Evolutionary conservation across 2,329 filamentous ascomycete genomes (phyloP).

Genomic region (Apiospora malaysiana): DNA sequence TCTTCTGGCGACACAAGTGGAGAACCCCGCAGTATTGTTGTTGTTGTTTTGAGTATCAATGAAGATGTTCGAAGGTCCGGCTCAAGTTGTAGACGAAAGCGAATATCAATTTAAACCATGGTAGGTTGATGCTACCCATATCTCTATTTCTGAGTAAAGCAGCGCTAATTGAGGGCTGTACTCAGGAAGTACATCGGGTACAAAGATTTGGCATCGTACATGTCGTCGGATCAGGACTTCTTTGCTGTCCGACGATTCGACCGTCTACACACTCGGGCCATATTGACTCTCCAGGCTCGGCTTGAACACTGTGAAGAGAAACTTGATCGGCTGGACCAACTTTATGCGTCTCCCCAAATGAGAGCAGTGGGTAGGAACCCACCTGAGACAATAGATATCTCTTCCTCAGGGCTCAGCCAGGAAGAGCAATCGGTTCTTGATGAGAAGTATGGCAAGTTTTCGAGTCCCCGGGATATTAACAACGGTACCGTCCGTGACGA

Average conservation of each 20-base stretch:
- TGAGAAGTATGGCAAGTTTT: background rate
- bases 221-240: slow-evolving; percentile 21
- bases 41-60: too few species aligned
- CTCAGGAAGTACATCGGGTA: background rate
- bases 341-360: background rate
- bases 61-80: too few species aligned
- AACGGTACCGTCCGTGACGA: slow-evolving; percentile 18
- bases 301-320: background rate
- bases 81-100: too few species aligned
- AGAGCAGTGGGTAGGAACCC: background rate
- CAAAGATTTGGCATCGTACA: slow-evolving; percentile 18
- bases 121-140: too few species aligned
- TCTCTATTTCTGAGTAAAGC: too few species aligned
- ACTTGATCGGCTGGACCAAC: background rate
- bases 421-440: background rate
- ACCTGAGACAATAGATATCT: background rate
- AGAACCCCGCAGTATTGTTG: too few species aligned
- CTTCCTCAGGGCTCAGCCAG: background rate
- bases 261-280: slow-evolving; percentile 2
- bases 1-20: too few species aligned
- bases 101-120: too few species aligned
- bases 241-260: slow-evolving; percentile 19
- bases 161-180: too few species aligned
- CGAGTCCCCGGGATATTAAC: background rate
- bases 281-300: slow-evolving; percentile 11